These are phyloP conservation scores for Pseudogymnoascus pannorum DNA, from an alignment of 2,329 filamentous ascomycete genomes.

Conservation along the genomic window DNA sequence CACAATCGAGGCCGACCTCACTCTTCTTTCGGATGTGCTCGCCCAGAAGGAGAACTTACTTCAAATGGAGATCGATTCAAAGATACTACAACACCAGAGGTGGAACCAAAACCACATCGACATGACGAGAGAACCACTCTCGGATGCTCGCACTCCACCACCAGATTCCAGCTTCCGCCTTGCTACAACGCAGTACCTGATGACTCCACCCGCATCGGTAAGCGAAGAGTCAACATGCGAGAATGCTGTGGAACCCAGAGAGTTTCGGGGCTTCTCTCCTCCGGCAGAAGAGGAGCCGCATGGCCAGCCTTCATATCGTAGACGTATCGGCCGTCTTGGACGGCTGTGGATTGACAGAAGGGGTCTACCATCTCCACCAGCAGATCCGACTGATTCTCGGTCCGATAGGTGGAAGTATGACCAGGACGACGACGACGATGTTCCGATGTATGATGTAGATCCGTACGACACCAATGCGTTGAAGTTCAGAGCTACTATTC, in stretches of 20 bases:
- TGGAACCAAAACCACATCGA: conserved; percentile 92
- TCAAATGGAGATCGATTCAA: conserved; percentile 73
- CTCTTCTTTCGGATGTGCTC: conserved; percentile 66
- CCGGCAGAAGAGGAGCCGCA: conserved; percentile 25
- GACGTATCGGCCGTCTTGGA: conserved; percentile 76
- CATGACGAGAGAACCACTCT: conserved; percentile 76
- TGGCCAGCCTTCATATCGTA: conserved; percentile 60
- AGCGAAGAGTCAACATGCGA: conserved; percentile 29
- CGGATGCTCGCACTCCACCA: conserved; percentile 62
- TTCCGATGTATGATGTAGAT: conserved; percentile 67
- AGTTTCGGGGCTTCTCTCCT: conserved; percentile 22
- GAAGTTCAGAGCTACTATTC: conserved; percentile 47
- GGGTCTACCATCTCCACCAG: conserved; percentile 50
- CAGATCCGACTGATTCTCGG: conserved; percentile 38
- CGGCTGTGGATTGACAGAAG: conserved; percentile 84
- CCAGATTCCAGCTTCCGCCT: conserved; percentile 60
- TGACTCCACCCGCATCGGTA: conserved; percentile 52
- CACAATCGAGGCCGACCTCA: conserved; percentile 69
- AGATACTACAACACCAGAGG: conserved; percentile 78
- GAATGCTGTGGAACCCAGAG: conserved; percentile 24
- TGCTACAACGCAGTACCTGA: conserved; percentile 62
- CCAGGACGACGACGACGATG: conserved; percentile 73
- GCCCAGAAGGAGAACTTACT: conserved; percentile 78
- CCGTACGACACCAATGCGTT: conserved; percentile 55
- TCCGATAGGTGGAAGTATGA: conserved; percentile 81